A percentile compares a stretch with the other conserved stretches of the same genome.
Conservation (phyloP, 495 filamentous ascomycete species). For the Sabuloglossum arenarium region DNA sequence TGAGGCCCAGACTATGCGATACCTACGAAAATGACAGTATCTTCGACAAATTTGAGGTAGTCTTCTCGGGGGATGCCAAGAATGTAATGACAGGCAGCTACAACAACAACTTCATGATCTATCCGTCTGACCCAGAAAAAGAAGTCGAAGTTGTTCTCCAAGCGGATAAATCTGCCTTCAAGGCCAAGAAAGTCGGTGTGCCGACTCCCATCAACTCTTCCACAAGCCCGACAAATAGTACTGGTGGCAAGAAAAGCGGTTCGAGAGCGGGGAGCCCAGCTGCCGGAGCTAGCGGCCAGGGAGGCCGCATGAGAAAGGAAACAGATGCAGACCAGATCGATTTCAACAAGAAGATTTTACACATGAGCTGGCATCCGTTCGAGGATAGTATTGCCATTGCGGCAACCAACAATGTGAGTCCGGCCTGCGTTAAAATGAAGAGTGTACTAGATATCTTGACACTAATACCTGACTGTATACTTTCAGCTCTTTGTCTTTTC, state of each 20-base stretch:
- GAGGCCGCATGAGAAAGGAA: slow-evolving; percentile 93
- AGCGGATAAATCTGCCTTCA: slow-evolving; percentile 97
- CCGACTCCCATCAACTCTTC: slow-evolving; percentile 86
- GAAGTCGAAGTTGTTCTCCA: slow-evolving; percentile 95
- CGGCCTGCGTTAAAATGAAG: background rate
- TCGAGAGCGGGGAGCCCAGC: slow-evolving; percentile 75
- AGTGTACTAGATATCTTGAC: background rate
- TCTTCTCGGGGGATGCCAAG: slow-evolving; percentile 93
- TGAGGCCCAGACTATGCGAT: slow-evolving; percentile 84
- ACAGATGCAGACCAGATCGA: slow-evolving; percentile 99
- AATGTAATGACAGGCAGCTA: slow-evolving; percentile 99
- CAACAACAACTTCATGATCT: slow-evolving; percentile 99
- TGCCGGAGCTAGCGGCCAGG: slow-evolving; percentile 49
- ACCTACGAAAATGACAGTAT: slow-evolving; percentile 99
- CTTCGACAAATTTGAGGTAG: slow-evolving; percentile 98
- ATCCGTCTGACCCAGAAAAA: slow-evolving; percentile 84
- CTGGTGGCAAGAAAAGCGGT: slow-evolving; percentile 60
- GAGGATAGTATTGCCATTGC: slow-evolving; percentile 99
- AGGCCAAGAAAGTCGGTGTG: slow-evolving; percentile 97
- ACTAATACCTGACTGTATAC: background rate
- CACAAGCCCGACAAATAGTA: slow-evolving; percentile 43
- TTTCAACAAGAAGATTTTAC: slow-evolving; percentile 99
- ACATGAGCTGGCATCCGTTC: slow-evolving; percentile 99
- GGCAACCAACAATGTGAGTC: slow-evolving; percentile 92
- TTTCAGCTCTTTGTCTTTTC: slow-evolving; percentile 93